phyloP scores from a whole-genome alignment of 305 asterid species.

The Solanum hybrid region DNA sequence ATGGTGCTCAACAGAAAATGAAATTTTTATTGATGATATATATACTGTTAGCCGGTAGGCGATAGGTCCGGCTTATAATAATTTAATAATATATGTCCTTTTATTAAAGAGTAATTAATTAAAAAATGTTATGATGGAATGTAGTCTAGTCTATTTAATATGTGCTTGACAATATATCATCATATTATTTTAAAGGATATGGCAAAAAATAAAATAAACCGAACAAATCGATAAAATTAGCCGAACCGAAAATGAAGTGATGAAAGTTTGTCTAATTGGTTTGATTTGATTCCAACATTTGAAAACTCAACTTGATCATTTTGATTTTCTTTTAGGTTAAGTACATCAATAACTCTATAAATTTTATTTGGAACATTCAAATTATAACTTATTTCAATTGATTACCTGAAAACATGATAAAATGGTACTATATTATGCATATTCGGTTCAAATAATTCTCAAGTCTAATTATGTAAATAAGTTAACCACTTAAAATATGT shows the following conservation, averaged over 20 bases:
- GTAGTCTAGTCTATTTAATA: neutral
- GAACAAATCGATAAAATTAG: neutral
- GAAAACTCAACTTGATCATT: neutral
- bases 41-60: neutral
- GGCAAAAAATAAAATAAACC: neutral
- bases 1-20: neutral
- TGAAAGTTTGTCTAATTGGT: neutral
- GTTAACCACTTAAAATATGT: neutral
- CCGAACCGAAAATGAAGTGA: neutral
- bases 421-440: neutral
- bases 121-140: neutral
- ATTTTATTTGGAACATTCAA: neutral
- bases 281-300: neutral
- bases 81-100: neutral
- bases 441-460: neutral
- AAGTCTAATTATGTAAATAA: neutral
- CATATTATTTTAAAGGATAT: neutral
- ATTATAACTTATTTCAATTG: neutral
- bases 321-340: neutral
- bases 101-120: neutral
- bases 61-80: neutral
- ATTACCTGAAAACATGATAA: neutral
- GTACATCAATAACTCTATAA: neutral
- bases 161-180: neutral
- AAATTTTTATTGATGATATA: neutral